Percentiles rank a stretch among this genome's conserved stretches.
phyloP scores from a whole-genome alignment of 352 stramenopile genomes.

The Pythium aristosporum region DNA sequence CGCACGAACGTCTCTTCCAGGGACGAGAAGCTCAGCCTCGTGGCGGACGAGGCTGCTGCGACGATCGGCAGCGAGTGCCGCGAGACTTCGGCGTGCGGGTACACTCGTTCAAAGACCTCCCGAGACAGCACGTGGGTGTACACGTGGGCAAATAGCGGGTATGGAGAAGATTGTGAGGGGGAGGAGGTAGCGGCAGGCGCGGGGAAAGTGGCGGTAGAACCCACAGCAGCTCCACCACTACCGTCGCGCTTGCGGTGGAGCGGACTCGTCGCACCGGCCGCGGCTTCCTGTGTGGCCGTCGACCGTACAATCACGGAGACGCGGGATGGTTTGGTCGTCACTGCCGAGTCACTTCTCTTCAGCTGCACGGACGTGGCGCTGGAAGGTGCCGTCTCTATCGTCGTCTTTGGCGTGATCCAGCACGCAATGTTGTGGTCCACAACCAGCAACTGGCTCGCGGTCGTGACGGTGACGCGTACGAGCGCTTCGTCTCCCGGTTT shows the following conservation, averaged over 20 bases:
- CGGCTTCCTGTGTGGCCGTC: constrained; percentile 56
- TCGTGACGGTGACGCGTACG: constrained; percentile 50
- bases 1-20: neutral
- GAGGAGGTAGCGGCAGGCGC: too few relatives aligned
- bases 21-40: neutral
- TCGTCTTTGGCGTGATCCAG: constrained; percentile 25
- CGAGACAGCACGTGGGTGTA: constrained; percentile 59
- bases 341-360: neutral
- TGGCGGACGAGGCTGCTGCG: neutral
- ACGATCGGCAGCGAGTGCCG: constrained; percentile 34
- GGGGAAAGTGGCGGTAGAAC: too few relatives aligned
- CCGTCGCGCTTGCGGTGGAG: neutral
- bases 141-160: constrained; percentile 48
- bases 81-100: constrained; percentile 36
- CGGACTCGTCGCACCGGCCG: neutral
- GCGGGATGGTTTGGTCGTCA: constrained; percentile 3
- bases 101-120: constrained; percentile 48
- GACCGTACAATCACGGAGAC: constrained; percentile 59
- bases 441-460: constrained; percentile 43
- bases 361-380: neutral
- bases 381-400: neutral
- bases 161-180: neutral
- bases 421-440: constrained; percentile 73
- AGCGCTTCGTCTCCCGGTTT: constrained; percentile 44
- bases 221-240: too few relatives aligned